Evolutionary conservation across 2,329 filamentous ascomycete genomes (phyloP), one percentile per base, ranked within the genome.

Genomic region (Calycina marina): DNA sequence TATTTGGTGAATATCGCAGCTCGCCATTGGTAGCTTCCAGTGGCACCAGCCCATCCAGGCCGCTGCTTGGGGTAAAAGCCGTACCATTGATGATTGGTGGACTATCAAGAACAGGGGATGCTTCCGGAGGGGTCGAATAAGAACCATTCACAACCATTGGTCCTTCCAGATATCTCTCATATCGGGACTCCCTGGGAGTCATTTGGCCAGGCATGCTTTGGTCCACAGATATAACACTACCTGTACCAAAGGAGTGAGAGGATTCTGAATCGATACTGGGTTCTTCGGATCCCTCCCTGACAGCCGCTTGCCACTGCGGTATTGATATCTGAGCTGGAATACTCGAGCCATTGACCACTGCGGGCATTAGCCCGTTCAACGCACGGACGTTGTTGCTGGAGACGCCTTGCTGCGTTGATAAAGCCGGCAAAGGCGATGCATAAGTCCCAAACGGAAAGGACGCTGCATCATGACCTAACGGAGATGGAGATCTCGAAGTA

Each of bases 401-500:
- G 11, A 47, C 36, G 5, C 43, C 37, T 16, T 51, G 48, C 22
- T 46, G 46, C 8, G 38, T 36, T 6, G 38, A 32, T 20, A 33
- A 31, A n/a, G 41, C 32, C 18, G 39, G 31, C 4, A 46, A 11
- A 6, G 48, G 46, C 26, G 41, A 39, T 14, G 48, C 42, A 25
- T 43, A 38, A 14, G 43, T 34, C 22, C 48, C 48, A 9, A 40
- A 42, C 3, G 51, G 48, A 29, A 41, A 50, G 2, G 47, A 46
- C 20, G 20, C n/a, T n/a, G 46, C 41, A 24, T 51, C 49, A 30
- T 52, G 46, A 6, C 49, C 50, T 22, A 53, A 40, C n/a, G 52
- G 52, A 5, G 52, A 55, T 9, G 50, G 51, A 9, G 52, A 55
- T 27, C 52, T 36, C 12, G 52, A 53, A 4, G 48, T 42, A 16